These are phyloP conservation scores for Pythium rishiriense DNA, from an alignment of 352 stramenopile genomes.

Conservation along the genomic window DNA sequence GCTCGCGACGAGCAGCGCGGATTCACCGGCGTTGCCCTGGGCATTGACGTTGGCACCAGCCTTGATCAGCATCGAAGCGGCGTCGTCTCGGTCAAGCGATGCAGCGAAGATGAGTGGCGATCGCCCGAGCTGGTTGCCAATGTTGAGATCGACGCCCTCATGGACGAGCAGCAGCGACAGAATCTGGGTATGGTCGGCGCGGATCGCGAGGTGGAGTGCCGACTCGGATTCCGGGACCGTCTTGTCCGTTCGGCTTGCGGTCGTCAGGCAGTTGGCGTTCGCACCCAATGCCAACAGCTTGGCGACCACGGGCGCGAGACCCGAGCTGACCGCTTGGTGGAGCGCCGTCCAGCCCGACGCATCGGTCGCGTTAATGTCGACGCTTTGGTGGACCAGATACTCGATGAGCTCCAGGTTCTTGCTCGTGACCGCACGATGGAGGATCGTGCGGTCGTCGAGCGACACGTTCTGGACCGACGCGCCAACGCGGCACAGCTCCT, in stretches of 20 bases:
- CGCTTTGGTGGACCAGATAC: not conserved
- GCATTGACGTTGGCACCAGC: conserved; percentile 5
- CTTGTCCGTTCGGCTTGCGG: not conserved
- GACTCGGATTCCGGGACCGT: not conserved
- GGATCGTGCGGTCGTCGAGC: conserved; percentile 26
- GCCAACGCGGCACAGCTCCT: conserved; percentile 36
- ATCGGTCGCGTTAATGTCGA: not conserved
- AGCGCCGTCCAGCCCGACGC: not conserved
- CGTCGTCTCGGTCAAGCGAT: not conserved
- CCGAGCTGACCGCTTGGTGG: not conserved
- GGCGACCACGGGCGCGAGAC: not conserved
- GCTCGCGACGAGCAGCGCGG: conserved; percentile 2
- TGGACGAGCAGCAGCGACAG: conserved; percentile 5
- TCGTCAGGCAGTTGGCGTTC: not conserved
- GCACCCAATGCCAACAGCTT: not conserved
- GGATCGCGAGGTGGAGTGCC: conserved; percentile 4
- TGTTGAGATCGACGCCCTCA: conserved; percentile 1
- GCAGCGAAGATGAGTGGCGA: conserved; percentile 8
- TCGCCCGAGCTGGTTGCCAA: not conserved
- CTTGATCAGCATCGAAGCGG: not conserved
- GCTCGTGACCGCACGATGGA: conserved; percentile 26
- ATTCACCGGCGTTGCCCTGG: not conserved
- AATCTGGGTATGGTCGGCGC: conserved; percentile 2
- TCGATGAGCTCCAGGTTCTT: conserved; percentile 1
- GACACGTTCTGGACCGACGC: conserved; percentile 25